Evolutionary conservation across 2,329 filamentous ascomycete species (phyloP).

Genomic region (Sporothrix pallida): DNA sequence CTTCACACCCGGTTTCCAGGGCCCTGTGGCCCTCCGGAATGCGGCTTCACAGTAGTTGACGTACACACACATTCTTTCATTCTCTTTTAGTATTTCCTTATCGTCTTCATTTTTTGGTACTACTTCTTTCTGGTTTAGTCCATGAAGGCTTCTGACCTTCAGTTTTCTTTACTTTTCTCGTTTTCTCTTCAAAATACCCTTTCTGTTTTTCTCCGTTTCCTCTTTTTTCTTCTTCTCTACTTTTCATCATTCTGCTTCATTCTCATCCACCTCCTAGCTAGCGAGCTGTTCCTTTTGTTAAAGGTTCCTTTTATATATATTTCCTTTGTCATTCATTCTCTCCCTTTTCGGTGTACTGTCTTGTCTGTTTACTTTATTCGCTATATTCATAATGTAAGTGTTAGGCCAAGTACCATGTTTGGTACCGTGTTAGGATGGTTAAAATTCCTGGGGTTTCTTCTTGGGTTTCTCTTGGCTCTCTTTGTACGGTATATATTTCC

Average conservation of each 20-base stretch:
- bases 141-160: background rate
- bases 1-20: constrained; percentile 30
- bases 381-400: constrained; percentile 13
- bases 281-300: background rate
- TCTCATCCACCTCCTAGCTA: background rate
- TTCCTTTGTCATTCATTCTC: constrained; percentile 11
- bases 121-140: background rate
- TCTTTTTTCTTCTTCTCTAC: background rate
- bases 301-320: background rate
- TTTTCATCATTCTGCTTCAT: background rate
- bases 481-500: background rate
- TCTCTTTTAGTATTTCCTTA: background rate
- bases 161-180: background rate
- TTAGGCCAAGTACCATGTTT: background rate
- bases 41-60: background rate
- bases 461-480: background rate
- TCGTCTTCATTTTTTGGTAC: background rate
- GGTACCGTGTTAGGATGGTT: background rate
- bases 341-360: background rate
- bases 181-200: constrained; percentile 32
- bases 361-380: background rate
- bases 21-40: constrained; percentile 28
- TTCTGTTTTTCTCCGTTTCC: background rate
- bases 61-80: background rate
- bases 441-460: background rate